phyloP scores from a whole-genome alignment of 805 yeast genomes.

The Myxozyma geophila region DNA sequence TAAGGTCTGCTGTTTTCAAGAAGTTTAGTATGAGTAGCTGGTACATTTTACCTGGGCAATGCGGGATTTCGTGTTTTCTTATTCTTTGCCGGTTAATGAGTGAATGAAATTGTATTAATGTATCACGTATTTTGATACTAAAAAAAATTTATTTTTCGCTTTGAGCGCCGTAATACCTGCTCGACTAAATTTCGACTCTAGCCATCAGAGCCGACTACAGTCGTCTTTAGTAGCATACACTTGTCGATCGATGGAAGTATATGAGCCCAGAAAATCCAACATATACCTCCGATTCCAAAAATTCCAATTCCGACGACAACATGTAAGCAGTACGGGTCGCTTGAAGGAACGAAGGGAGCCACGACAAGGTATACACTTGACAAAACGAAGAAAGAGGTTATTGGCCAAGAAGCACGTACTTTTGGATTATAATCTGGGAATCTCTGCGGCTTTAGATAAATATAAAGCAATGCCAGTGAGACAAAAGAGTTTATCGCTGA shows the following conservation, averaged over 20 bases:
- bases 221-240: neutral
- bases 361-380: slow-evolving; percentile 1
- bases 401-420: neutral
- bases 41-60: too few relatives aligned
- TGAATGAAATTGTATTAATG: too few relatives aligned
- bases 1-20: too few relatives aligned
- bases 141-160: too few relatives aligned
- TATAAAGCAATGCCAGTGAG: neutral
- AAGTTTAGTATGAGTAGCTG: too few relatives aligned
- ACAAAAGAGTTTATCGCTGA: neutral
- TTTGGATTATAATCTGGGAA: neutral
- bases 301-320: neutral
- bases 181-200: neutral
- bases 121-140: too few relatives aligned
- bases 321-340: neutral
- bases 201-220: neutral
- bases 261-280: neutral
- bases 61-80: too few relatives aligned
- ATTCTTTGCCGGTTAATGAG: too few relatives aligned
- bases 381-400: neutral
- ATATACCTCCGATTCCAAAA: neutral
- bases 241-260: neutral
- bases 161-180: neutral
- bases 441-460: neutral
- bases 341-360: neutral